Base-by-base conservation (phyloP, 202 grass and related monocot species). In the Zizania palustris region DNA sequence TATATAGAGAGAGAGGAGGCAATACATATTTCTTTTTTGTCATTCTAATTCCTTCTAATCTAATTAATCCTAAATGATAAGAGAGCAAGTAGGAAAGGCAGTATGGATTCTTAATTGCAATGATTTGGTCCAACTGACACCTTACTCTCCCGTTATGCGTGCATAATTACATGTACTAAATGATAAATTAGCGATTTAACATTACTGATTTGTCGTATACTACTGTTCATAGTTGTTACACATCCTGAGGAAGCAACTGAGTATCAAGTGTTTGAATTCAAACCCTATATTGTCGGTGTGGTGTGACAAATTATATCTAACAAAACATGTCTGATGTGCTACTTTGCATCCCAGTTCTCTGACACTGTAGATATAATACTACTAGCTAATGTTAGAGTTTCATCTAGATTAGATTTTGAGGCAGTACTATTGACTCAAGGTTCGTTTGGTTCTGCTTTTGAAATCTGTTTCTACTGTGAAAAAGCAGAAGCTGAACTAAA, bases 321-420 rank as follows among this genome's bases (percentile, higher is more conserved):
- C 63, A 75, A 56, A 49, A 49, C 49, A 76, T 71, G 65, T 76
- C 81, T 48, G 56, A 51, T 80, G 44, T 80, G 33, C 70, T 71
- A 71, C 42, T 43, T 42, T 71, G 48, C 65, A 60, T 65, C 59
- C 20, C 16, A 70, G 19, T 35, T 65, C 49, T 48, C 63, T 80
- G 63, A 58, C 65, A 84, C 20, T 75, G 21, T 75, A 71, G 28
- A 70, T 78, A 83, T 73, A 78, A 62, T 83, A 78, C 61, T 78
- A 18, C 74, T 67, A 9, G 0, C 51, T 55, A 55, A n/a, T 55
- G 51, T 16, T 20, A 50, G 21, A 7, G 16, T 60, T 85, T 79
- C 50, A 37, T 71, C 63, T 71, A 59, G 15, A 71, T 39, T 69
- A 50, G 34, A 60, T 57, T 66, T 57, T 66, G 59, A 71, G 12